A percentile compares a stretch with the other conserved stretches of the same genome.
Conservation (phyloP, 768 basidiomycete species). For the Psilocybe tampanensis region DNA sequence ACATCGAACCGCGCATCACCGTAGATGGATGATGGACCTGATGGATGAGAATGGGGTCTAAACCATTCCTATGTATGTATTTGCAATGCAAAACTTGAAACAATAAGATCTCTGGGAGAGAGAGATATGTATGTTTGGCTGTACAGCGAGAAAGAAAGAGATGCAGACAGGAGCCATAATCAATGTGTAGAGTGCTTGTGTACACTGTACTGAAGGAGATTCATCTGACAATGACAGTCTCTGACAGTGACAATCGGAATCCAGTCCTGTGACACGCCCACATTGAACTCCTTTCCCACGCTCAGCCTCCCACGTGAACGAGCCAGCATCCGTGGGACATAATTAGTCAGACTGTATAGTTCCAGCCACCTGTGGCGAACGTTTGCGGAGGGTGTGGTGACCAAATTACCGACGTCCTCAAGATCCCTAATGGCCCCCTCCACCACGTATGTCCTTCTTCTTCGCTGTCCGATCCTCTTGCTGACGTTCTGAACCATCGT, state of each 20-base stretch:
- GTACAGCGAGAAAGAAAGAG: no score
- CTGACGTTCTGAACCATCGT: slow-evolving; percentile 4
- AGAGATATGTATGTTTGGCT: no score
- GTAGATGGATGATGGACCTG: background rate
- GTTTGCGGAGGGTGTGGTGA: slow-evolving; percentile 23
- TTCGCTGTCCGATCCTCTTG: slow-evolving; percentile 1
- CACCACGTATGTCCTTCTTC: slow-evolving; percentile 49
- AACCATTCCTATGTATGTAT: no score
- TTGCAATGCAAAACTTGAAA: no score
- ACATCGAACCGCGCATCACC: background rate
- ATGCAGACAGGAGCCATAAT: no score
- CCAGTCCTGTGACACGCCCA: background rate
- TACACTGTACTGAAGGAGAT: no score
- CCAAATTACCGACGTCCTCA: slow-evolving; percentile 45
- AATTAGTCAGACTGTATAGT: slow-evolving; percentile 47
- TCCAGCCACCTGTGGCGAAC: slow-evolving; percentile 38
- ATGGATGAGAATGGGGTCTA: background rate
- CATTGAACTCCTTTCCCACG: background rate
- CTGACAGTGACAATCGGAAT: no score
- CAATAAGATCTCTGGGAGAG: background rate
- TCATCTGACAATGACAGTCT: no score
- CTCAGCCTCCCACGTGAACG: no score
- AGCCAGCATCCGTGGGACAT: slow-evolving; percentile 20
- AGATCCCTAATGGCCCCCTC: slow-evolving; percentile 57
- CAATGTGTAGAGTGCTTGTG: no score